Evolutionary conservation across 768 basidiomycete species (phyloP), one percentile per base, ranked within the genome.

Genomic region (Paxillus ammoniavirescens): DNA sequence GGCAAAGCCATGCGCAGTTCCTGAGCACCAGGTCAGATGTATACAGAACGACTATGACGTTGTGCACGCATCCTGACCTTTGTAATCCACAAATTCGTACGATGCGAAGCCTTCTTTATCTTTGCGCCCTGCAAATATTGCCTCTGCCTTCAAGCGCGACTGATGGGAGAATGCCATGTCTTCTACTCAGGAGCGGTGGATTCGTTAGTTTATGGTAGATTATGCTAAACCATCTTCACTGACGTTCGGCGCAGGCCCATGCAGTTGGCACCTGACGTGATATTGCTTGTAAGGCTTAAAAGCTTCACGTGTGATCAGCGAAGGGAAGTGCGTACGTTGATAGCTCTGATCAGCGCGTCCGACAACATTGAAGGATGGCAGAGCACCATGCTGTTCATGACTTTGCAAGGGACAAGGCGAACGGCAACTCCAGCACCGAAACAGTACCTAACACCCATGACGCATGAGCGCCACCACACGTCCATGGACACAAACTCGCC

Each of bases 1-100:
- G 3, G 78, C 78, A 23, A 82, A 82, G 23, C 81, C 77, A 50
- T 79, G 81, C 2, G 58, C 58, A 14, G 75, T 81, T 56, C 74
- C 79, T 79, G 42, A 7, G 46, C n/a, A 37, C n/a, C 4, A 18
- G 12, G 38, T 52, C 15, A 61, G 51, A 49, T 49, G 23, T 18
- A 49, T 52, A 40, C 13, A 42, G 31, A 31, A 41, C 6, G 13
- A 21, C 21, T 21, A 3, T 21, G 21, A 15, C 2, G 30, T 28
- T n/a, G 12, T 8, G 14, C 17, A 43, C 4, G 30, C 18, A 2
- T 47, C 47, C 54, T 28, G 33, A 71, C 73, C 74, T 52, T 66
- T 66, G 59, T 75, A 77, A 47, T 66, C 65, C 26, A 61, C 56
- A 58, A 75, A 73, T 55, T 73, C 72, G 46, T 69, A 75, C 2